Conservation (phyloP, 805 yeast species). For the Lipomyces mesembrius region DNA sequence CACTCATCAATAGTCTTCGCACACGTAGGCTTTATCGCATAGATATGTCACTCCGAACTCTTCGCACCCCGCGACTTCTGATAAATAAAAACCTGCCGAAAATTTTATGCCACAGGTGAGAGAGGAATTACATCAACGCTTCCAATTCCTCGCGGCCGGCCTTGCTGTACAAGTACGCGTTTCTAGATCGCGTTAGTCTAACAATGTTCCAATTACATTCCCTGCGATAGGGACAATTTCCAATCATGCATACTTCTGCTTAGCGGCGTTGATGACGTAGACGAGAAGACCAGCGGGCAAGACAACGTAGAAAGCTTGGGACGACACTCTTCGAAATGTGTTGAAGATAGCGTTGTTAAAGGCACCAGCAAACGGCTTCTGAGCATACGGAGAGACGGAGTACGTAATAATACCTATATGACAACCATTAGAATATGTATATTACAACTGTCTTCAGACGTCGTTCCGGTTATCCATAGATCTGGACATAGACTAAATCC, state of each 20-base stretch:
- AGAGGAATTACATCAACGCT: slow-evolving; percentile 46
- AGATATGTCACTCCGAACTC: background rate
- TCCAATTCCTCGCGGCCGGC: slow-evolving; percentile 95
- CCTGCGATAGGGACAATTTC: background rate
- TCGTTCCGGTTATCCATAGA: background rate
- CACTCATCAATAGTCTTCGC: background rate
- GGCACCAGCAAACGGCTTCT: slow-evolving; percentile 86
- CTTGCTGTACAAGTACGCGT: slow-evolving; percentile 93
- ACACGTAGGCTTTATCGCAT: background rate
- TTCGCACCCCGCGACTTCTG: no score
- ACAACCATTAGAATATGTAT: slow-evolving; percentile 2
- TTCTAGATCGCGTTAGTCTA: slow-evolving; percentile 28
- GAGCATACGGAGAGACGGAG: slow-evolving; percentile 92
- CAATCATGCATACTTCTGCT: slow-evolving; percentile 54
- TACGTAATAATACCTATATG: slow-evolving; percentile 60
- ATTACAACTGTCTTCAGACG: background rate
- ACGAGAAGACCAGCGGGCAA: slow-evolving; percentile 81
- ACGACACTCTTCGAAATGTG: slow-evolving; percentile 89
- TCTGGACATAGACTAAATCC: background rate
- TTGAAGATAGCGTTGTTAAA: slow-evolving; percentile 87
- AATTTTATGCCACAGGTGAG: background rate
- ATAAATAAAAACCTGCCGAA: background rate
- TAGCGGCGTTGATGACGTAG: slow-evolving; percentile 84
- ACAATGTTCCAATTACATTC: background rate
- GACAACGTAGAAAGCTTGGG: slow-evolving; percentile 76